Conservation (phyloP, 352 stramenopile genomes). For the Phytophthora sojae region DNA sequence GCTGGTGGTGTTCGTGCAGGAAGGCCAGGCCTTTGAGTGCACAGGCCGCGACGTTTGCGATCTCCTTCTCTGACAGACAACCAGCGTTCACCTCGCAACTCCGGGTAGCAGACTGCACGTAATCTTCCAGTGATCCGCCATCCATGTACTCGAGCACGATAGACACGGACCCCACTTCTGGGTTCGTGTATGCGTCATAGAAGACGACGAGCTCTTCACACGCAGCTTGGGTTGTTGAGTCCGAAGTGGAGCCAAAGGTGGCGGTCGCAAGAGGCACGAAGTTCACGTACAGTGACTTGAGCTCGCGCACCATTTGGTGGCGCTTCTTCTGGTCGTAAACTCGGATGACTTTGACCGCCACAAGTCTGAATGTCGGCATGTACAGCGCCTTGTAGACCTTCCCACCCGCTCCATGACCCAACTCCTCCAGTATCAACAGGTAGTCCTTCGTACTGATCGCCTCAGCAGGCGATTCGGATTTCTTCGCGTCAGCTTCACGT, state of each 20-base stretch:
- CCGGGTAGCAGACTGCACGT: conserved; percentile 50
- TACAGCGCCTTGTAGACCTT: conserved; percentile 93
- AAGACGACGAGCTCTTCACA: conserved; percentile 91
- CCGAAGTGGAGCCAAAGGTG: conserved; percentile 7
- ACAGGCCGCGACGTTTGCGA: conserved; percentile 84
- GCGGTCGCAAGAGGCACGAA: conserved; percentile 73
- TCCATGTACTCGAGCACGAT: conserved; percentile 97
- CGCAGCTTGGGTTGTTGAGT: conserved; percentile 40
- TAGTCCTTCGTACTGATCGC: conserved; percentile 68
- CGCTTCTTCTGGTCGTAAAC: conserved; percentile 91
- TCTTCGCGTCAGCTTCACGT: conserved; percentile 13
- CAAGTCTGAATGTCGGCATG: conserved; percentile 87
- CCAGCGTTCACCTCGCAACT: conserved; percentile 16
- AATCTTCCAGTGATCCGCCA: conserved; percentile 89
- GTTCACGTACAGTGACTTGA: conserved; percentile 88
- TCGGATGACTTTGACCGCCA: conserved; percentile 91
- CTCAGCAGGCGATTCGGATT: conserved; percentile 19
- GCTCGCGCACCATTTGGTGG: conserved; percentile 88
- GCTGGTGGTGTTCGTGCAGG: conserved; percentile 88
- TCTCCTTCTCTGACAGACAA: conserved; percentile 65
- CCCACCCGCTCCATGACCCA: conserved; percentile 85
- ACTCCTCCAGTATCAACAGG: conserved; percentile 71
- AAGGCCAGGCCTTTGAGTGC: conserved; percentile 88
- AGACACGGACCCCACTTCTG: conserved; percentile 83
- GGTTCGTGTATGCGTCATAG: conserved; percentile 94